Evolutionary conservation across 2,329 filamentous ascomycete species (phyloP), one percentile per base, ranked within the genome.

Genomic region (Saccharata proteae): DNA sequence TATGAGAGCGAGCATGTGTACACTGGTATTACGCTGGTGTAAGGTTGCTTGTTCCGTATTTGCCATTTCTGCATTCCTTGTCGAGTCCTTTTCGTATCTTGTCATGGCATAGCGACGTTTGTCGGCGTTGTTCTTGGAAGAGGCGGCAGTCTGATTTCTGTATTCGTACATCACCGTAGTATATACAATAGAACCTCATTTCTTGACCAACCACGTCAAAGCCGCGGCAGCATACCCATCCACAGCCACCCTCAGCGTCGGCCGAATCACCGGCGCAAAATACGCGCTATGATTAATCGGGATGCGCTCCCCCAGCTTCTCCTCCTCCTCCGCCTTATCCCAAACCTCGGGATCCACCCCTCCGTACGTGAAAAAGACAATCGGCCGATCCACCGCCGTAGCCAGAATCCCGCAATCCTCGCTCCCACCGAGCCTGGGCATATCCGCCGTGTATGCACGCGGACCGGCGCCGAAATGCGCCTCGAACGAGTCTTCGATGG

Each of bases 371-470:
- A 69, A 76, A 42, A 74, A 76, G 27, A 55, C 62, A 38, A 58
- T 62, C 4, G 71, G 72, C 39, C 55, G 50, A 4, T 56, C 59
- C 27, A 64, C 55, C 23, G 52, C 55, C 0, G 62, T 68, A 0
- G 61, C 73, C 26, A 78, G 44, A 16, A 65, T 65, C 0, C 62
- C 58, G 38, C 77, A 75, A 38, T 78, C 74, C 41, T 78, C 74
- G 25, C 62, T 68, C 0, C 60, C 65, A 3, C 55, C 49, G 0
- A 65, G 40, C 0, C 57, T 52, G n/a, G 58, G 46, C 11, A 57
- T 55, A 9, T 65, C 47, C 0, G 52, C 38, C 8, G 59, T 48
- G 21, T 61, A 61, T 2, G 38, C 44, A 35, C 37, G n/a, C n/a
- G n/a, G n/a, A n/a, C n/a, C n/a, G 3, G 35, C 30, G 6, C 41